Evolutionary conservation across 192 early-diverging fungal species (phyloP), one percentile per base, ranked within the genome.

Genomic region (Backusella tarrabulga): DNA sequence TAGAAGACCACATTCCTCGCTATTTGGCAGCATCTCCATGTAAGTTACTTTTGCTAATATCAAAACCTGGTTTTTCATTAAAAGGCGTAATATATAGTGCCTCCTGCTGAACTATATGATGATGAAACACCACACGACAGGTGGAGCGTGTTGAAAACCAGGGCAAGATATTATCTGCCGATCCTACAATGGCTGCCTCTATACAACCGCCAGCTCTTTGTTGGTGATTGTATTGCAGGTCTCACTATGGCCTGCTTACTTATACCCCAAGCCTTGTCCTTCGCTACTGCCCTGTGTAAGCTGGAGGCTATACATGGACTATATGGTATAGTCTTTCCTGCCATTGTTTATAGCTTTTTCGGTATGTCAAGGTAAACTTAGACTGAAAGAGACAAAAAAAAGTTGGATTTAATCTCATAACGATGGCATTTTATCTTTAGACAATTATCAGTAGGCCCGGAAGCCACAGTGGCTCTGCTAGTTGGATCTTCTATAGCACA

Each of bases 361-460:
- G 98, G 98, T 12, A 99, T 95, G n/a, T 98, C 95, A 19, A 85
- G 95, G 91, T 92, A 80, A 73, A 41, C 19, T 54, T 29, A 70
- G 34, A 42, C n/a, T 66, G 34, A 36, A 46, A 6, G 21, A 21
- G 23, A 63, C 29, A 26, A 14, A 60, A 14, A 19, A 23, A 3
- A 12, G 11, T 14, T 63, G 9, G 38, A 40, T 40, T 40, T 9
- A 40, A 40, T 40, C 9, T 26, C 9, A 21, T 4, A 34, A 36
- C n/a, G 15, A 6, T 15, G 3, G 6, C n/a, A 15, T 23, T 34
- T 71, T 6, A 32, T 74, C 83, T 38, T 34, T 67, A 92, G 93
- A 29, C 96, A 98, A 83, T 82, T 99, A 71, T 94, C 95, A 3
- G 90, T 98, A 79, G 98, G 97, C 3, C 97, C 97, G 6, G 96